A percentile compares a stretch with the other conserved stretches of the same genome.
Conservation (phyloP, 202 grass and related monocot genomes). For the Brachypodium distachyon region DNA sequence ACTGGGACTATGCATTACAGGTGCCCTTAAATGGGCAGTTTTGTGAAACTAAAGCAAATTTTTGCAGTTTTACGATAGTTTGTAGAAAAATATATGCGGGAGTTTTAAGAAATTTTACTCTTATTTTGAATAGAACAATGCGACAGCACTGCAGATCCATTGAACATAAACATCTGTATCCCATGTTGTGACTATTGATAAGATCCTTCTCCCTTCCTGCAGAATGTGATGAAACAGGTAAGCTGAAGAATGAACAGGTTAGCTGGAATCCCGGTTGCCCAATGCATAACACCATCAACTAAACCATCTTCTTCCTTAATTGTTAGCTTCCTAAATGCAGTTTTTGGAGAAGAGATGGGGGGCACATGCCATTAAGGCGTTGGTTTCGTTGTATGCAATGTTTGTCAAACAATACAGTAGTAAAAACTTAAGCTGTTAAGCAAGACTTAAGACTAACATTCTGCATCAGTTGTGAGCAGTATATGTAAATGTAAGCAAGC, state of each 20-base stretch:
- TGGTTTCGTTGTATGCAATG: constrained; percentile 56
- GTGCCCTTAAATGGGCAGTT: neutral
- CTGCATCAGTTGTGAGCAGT: neutral
- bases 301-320: neutral
- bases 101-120: no score
- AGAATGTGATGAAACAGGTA: constrained; percentile 77
- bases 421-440: constrained; percentile 34
- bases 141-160: no score
- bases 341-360: constrained; percentile 75
- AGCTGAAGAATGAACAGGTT: constrained; percentile 86
- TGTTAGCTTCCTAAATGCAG: constrained; percentile 30
- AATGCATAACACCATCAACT: neutral
- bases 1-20: no score
- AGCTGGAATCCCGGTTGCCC: neutral
- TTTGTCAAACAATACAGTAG: constrained; percentile 51
- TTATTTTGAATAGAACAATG: no score
- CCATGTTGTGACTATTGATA: neutral
- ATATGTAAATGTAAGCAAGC: constrained; percentile 3
- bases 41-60: neutral
- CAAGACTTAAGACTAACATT: neutral
- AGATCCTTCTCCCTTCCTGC: constrained; percentile 5
- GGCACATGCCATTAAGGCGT: constrained; percentile 66
- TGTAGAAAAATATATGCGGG: no score
- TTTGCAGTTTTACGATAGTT: no score
- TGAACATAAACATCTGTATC: no score